Base-by-base conservation (phyloP, 2,329 filamentous ascomycete genomes). In the Phyllosticta citrichinensis region DNA sequence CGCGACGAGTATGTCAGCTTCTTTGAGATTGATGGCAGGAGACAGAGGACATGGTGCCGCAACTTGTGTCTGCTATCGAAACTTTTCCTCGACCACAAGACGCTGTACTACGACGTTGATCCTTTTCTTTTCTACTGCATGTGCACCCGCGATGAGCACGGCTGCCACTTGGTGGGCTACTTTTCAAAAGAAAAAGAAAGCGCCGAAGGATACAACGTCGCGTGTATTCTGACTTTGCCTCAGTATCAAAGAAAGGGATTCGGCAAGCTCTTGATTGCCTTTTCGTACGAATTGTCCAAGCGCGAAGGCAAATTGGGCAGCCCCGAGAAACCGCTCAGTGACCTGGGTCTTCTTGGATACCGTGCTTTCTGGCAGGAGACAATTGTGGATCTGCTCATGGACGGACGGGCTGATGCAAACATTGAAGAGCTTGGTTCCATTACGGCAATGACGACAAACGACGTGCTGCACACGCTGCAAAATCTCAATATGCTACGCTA, bases 101-200 rank as follows among this genome's bases (percentile, higher is more conserved):
- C 94, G 5, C 84, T 99, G 8, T 99, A 97, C 79, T 99, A 99
- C 77, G 94, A 99, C 68, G 94, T 99, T n/a, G 94, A 99, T 65
- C 94, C 94, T 0, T 99, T 99, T 71, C 77, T 99, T 40, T 99
- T 99, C 78, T 99, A 99, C 75, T 93, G 96, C 73, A 97, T 99
- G 93, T 90, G 90, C 25, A 87, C 87, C 51, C 86, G 89, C 66
- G 89, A 92, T 65, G 91, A 96, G 56, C 87, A 91, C 68, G 94
- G 94, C 14, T 94, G 88, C 68, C 94, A 97, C 70, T 83, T 99
- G 56, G 89, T 99, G n/a, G 94, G 94, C n/a, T 99, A 97, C 72
- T 99, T 99, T 74, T 96, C 89, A 61, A 99, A 99, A 73, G 94
- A 99, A 74, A 99, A 99, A 68, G 94, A 99, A 74, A 93, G 88